phyloP scores from a whole-genome alignment of 331 rosid species.

The Malus hybrid region DNA sequence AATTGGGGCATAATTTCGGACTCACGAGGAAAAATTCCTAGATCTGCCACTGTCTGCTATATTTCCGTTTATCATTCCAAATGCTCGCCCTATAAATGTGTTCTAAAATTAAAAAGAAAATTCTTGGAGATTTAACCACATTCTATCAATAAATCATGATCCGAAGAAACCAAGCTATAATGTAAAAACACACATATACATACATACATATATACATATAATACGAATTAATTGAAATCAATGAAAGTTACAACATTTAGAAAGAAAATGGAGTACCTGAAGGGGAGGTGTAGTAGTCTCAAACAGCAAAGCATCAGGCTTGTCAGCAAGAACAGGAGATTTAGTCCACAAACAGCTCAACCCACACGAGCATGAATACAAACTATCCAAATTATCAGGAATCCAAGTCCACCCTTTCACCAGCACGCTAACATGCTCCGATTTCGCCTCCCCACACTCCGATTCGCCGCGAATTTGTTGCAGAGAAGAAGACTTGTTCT shows the following conservation, averaged over 20 bases:
- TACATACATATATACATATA: too few species aligned
- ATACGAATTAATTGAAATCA: neutral
- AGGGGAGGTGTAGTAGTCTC: constrained; percentile 81
- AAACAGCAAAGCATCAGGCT: constrained; percentile 79
- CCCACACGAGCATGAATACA: constrained; percentile 80
- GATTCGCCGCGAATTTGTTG: constrained; percentile 38
- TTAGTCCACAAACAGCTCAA: constrained; percentile 96
- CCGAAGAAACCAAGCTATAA: neutral
- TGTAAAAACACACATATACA: neutral
- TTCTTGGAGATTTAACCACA: neutral
- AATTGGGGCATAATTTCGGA: neutral
- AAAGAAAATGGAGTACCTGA: constrained; percentile 38
- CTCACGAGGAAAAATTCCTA: neutral
- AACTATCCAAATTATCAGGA: constrained; percentile 90
- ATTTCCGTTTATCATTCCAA: neutral
- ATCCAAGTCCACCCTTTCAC: constrained; percentile 99
- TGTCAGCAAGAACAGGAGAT: constrained; percentile 85
- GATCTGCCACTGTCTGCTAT: neutral
- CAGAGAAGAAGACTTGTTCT: constrained; percentile 41
- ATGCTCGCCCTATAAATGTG: neutral
- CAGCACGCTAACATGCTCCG: constrained; percentile 61
- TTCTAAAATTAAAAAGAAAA: neutral
- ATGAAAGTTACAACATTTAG: neutral
- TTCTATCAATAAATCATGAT: neutral
- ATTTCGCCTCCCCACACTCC: constrained; percentile 33